Evolutionary conservation across 2,329 filamentous ascomycete species (phyloP).

Genomic region (Neopestalotiopsis sp.): DNA sequence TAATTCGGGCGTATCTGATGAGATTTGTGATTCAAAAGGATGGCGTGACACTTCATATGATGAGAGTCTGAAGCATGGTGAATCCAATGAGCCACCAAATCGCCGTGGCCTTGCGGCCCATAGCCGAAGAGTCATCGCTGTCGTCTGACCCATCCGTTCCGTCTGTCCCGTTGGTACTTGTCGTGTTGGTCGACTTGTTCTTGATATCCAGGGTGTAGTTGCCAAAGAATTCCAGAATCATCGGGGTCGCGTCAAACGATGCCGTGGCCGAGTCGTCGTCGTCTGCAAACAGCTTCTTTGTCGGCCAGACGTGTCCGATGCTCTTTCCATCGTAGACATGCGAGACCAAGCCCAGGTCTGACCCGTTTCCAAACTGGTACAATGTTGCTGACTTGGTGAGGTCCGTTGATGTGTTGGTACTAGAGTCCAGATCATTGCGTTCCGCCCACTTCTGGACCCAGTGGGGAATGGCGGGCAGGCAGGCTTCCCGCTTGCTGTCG

Average conservation of each 20-base stretch:
- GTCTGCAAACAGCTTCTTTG: conserved; percentile 1
- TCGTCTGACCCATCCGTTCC: background rate
- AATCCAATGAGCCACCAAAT: background rate
- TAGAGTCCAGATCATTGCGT: conserved; percentile 26
- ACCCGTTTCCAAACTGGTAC: background rate
- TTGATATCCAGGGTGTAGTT: background rate
- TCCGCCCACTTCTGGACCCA: conserved; percentile 42
- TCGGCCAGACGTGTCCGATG: conserved; percentile 17
- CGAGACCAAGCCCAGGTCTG: conserved; percentile 10
- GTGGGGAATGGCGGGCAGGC: conserved; percentile 45
- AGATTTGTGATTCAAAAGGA: background rate
- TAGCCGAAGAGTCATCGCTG: background rate
- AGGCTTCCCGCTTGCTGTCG: conserved; percentile 41
- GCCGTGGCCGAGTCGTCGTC: background rate
- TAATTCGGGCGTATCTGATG: background rate
- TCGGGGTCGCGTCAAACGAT: conserved; percentile 17
- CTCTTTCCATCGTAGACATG: conserved; percentile 15
- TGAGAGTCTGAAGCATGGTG: background rate
- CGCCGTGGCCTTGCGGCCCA: background rate
- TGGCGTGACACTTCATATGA: background rate
- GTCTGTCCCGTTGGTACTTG: background rate
- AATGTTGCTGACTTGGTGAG: background rate
- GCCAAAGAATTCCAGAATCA: conserved; percentile 18
- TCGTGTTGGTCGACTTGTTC: background rate
- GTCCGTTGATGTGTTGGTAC: background rate